Evolutionary conservation across 495 filamentous ascomycete genomes (phyloP).

Genomic region (Neurospora intermedia): DNA sequence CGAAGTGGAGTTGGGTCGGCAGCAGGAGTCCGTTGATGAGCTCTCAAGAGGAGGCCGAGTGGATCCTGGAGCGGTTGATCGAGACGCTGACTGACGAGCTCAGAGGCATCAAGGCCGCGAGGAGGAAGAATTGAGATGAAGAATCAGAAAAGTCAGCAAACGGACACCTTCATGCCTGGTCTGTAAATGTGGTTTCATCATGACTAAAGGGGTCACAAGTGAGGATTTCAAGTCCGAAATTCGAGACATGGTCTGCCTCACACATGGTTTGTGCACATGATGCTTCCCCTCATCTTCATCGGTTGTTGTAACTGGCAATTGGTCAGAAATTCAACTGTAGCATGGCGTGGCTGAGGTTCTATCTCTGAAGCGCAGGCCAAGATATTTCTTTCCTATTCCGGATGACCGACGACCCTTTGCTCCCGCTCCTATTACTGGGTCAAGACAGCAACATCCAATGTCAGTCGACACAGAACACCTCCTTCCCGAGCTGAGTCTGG

Average conservation of each 20-base stretch:
- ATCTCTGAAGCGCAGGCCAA: not conserved
- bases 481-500: not conserved
- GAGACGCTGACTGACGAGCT: constrained; percentile 45
- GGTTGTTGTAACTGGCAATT: too few relatives aligned
- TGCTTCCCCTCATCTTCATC: not conserved
- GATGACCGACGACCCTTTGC: not conserved
- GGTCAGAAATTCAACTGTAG: too few relatives aligned
- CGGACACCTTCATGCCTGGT: not conserved
- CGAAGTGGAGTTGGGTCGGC: constrained; percentile 67
- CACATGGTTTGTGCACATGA: not conserved
- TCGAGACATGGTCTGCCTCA: not conserved
- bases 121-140: not conserved
- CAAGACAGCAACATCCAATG: not conserved
- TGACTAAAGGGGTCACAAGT: not conserved
- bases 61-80: constrained; percentile 61
- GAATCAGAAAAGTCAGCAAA: not conserved
- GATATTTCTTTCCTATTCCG: not conserved
- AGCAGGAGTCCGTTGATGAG: constrained; percentile 64
- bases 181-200: not conserved
- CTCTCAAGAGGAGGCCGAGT: constrained; percentile 62
- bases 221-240: not conserved
- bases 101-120: constrained; percentile 14
- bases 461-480: not conserved
- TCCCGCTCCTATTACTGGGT: not conserved
- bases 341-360: not conserved